Evolutionary conservation across 2,329 filamentous ascomycete genomes (phyloP), one percentile per base, ranked within the genome.

Genomic region (Chaetomiaceae sp.): DNA sequence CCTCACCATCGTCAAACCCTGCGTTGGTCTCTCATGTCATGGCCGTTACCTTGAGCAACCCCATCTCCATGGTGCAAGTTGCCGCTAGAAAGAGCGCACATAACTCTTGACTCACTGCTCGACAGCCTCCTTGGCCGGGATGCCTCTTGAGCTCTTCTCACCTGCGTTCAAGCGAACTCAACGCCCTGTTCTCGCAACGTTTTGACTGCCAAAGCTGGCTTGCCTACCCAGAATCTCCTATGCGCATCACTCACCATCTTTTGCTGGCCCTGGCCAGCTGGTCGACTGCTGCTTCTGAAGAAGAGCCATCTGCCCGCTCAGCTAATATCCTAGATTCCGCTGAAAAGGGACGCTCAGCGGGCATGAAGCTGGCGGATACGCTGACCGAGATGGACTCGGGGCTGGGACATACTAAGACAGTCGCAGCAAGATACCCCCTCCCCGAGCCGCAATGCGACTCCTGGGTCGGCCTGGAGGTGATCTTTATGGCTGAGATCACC

Each of bases 401-500:
- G 27, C 2, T 37, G n/a, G 17, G 19, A 17, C 11, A 14, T 8
- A n/a, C 33, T 39, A 33, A 46, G 27, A 34, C n/a, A 20, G 19
- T 4, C 12, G 12, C 20, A 50, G 52, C 36, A 20, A 37, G 27
- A 19, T 50, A 45, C 29, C n/a, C 34, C 17, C 3, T 36, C 25
- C 38, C 40, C 3, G 25, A 8, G 12, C 17, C 33, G 1, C 42
- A 53, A 8, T 66, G 64, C 49, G 56, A 49, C 29, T 39, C 15
- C 2, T 66, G 60, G 55, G 61, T 70, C 22, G 68, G 67, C 42
- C 53, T 70, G 37, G 66, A 70, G 52, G 59, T 68, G 17, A 63
- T 69, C 20, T 54, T 67, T 27, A 59, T 66, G 39, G 59, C 68
- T 25, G 61, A 64, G 6, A 56, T 69, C 19, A 62, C 61, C 8